phyloP scores from a whole-genome alignment of 1,139 yeast genomes.

The Pichia sp. region DNA sequence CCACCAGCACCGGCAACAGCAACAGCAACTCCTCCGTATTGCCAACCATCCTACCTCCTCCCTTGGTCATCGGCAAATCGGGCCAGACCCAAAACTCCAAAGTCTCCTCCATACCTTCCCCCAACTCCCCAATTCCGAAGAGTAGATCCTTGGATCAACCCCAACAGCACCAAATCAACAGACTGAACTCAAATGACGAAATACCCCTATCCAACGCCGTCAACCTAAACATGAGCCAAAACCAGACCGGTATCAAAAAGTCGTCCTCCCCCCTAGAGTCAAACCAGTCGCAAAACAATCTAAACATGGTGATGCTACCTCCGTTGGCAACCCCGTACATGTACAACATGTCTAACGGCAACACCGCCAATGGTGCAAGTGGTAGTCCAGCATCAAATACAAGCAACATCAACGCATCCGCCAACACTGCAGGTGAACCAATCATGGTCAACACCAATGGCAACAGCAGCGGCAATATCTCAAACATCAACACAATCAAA shows the following conservation, averaged over 20 bases:
- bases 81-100: background rate
- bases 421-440: background rate
- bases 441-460: background rate
- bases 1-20: background rate
- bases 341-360: background rate
- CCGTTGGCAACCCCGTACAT: constrained; percentile 8
- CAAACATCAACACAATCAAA: background rate
- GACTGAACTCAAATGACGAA: constrained; percentile 1
- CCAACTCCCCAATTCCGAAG: background rate
- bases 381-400: background rate
- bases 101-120: background rate
- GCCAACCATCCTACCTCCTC: constrained; percentile 1
- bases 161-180: background rate
- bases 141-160: background rate
- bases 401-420: background rate
- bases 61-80: background rate
- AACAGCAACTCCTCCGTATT: background rate
- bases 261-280: background rate
- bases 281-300: background rate
- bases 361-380: background rate
- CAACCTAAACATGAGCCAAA: constrained; percentile 5
- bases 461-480: background rate
- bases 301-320: background rate
- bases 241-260: background rate
- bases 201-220: constrained; percentile 14